These are phyloP conservation scores for Atalantia buxifolia DNA, from an alignment of 345 rosid genomes.

Conservation along the genomic window DNA sequence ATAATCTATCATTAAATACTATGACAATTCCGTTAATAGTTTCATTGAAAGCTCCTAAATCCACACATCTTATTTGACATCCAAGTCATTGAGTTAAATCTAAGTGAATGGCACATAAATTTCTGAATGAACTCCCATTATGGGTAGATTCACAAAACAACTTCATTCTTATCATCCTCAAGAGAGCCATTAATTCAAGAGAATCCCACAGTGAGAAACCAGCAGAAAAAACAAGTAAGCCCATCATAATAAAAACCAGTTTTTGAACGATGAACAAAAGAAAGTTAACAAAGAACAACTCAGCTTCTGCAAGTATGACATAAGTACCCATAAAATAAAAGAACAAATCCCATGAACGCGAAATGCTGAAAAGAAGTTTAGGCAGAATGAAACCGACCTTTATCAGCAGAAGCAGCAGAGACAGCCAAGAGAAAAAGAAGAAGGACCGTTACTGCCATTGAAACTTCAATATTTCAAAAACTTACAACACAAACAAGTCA, in stretches of 20 bases:
- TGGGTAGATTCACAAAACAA: not conserved
- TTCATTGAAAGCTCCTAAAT: not conserved
- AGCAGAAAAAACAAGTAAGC: not conserved
- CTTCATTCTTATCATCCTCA: not conserved
- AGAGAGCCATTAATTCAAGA: not conserved
- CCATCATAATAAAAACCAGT: not conserved
- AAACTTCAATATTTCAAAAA: conserved; percentile 26
- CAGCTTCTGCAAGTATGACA: not conserved
- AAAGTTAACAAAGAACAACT: conserved; percentile 7
- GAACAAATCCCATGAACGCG: not conserved
- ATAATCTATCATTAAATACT: not conserved
- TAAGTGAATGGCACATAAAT: not conserved
- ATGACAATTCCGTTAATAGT: not conserved
- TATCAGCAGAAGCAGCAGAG: conserved; percentile 37
- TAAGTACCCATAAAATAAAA: not conserved
- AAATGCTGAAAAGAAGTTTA: conserved; percentile 3
- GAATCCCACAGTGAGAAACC: not conserved
- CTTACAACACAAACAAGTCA: conserved; percentile 3
- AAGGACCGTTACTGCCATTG: conserved; percentile 31
- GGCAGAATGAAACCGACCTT: conserved; percentile 26
- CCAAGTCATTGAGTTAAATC: not conserved
- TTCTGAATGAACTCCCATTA: not conserved
- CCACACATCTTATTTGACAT: not conserved
- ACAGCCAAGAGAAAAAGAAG: conserved; percentile 25
- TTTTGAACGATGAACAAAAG: not conserved